Percentiles rank a stretch among this genome's conserved stretches.
Evolutionary conservation across 2,329 filamentous ascomycete species (phyloP).

Genomic region (Fusarium compactum): DNA sequence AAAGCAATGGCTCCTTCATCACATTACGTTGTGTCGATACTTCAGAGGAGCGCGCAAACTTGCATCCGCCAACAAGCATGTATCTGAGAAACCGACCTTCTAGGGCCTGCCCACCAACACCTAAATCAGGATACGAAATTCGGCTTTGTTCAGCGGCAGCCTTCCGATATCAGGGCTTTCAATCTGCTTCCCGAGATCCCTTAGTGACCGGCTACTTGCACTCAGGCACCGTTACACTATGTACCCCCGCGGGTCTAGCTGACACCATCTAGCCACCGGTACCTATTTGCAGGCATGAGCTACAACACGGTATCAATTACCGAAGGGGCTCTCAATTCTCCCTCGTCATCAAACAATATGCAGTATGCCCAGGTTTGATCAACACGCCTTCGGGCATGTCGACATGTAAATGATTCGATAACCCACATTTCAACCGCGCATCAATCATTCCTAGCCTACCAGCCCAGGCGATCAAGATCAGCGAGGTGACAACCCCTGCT

Average conservation of each 20-base stretch:
- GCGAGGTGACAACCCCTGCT: constrained; percentile 40
- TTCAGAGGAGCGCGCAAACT: not conserved
- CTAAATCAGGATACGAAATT: constrained; percentile 43
- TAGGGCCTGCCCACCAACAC: not conserved
- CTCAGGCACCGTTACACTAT: constrained; percentile 31
- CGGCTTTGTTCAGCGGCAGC: constrained; percentile 26
- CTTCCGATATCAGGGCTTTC: constrained; percentile 25
- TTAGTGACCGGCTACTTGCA: constrained; percentile 26
- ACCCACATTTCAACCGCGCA: constrained; percentile 25
- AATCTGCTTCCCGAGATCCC: constrained; percentile 13
- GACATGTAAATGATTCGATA: constrained; percentile 36
- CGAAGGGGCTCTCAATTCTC: constrained; percentile 3
- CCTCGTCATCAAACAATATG: constrained; percentile 6
- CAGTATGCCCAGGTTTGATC: constrained; percentile 2
- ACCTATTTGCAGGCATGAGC: constrained; percentile 1
- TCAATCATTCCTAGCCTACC: constrained; percentile 6
- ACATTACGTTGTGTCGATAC: not conserved
- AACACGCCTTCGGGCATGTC: constrained; percentile 4
- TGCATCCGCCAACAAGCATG: not conserved
- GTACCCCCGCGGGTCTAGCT: constrained; percentile 7
- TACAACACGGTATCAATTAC: constrained; percentile 15
- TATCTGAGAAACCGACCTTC: not conserved
- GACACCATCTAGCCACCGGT: constrained; percentile 4
- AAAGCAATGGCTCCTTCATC: not conserved
- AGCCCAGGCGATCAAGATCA: constrained; percentile 44